phyloP scores from a whole-genome alignment of 495 filamentous ascomycete genomes.

The Penicillium malachiteum region DNA sequence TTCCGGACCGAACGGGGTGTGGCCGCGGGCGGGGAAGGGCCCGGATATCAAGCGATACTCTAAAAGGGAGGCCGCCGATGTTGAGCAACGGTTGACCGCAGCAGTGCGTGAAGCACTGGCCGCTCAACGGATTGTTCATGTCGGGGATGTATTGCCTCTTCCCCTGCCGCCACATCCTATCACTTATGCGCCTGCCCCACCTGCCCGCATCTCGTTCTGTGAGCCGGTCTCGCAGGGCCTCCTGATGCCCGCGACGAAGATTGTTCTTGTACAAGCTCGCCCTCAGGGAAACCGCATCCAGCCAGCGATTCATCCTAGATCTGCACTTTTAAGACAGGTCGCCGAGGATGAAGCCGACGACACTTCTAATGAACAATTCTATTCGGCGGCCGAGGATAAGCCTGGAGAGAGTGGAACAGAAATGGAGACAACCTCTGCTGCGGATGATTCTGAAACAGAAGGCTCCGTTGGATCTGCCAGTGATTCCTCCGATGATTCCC shows the following conservation, averaged over 20 bases:
- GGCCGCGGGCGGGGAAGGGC: conserved; percentile 38
- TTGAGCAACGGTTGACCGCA: conserved; percentile 66
- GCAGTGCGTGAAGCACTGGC: conserved; percentile 76
- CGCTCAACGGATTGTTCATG: conserved; percentile 71
- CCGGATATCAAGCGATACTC: conserved; percentile 38
- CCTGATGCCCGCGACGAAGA: conserved; percentile 65
- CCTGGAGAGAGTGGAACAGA: conserved; percentile 57
- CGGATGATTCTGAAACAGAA: conserved; percentile 55
- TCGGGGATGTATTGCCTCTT: conserved; percentile 79
- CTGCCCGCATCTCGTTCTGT: conserved; percentile 62
- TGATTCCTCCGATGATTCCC: conserved; percentile 73
- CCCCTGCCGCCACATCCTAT: conserved; percentile 84
- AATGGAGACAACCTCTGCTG: conserved; percentile 50
- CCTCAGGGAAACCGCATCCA: conserved; percentile 34
- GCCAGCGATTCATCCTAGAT: conserved; percentile 17
- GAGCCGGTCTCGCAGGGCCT: conserved; percentile 84
- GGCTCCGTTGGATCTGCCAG: conserved; percentile 51
- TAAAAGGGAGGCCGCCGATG: conserved; percentile 39
- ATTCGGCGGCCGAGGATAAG: conserved; percentile 78
- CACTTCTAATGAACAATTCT: conserved; percentile 85
- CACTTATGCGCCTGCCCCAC: conserved; percentile 80
- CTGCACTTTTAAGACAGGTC: conserved; percentile 54
- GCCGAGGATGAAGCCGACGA: conserved; percentile 72
- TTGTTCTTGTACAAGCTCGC: conserved; percentile 67
- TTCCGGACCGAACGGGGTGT: conserved; percentile 36